Percentiles rank a stretch among this genome's conserved stretches.
Evolutionary conservation across 352 stramenopile genomes (phyloP).

Genomic region (Globisporangium apiculatum): DNA sequence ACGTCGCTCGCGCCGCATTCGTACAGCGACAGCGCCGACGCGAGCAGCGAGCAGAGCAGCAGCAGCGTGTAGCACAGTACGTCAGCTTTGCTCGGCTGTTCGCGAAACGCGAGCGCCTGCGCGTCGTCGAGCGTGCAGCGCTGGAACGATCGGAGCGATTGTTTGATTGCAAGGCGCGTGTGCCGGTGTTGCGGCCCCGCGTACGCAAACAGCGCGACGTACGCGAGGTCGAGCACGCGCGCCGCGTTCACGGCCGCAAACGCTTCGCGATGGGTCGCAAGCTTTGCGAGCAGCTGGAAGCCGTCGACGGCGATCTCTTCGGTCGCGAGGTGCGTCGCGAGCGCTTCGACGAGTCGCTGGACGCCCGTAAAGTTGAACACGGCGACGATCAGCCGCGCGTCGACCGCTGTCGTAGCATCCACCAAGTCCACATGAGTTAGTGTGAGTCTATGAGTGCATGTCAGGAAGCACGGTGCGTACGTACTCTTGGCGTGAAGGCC

Average conservation of each 20-base stretch:
- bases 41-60: slow-evolving; percentile 37
- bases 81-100: slow-evolving; percentile 33
- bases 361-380: slow-evolving; percentile 54
- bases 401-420: slow-evolving; percentile 21
- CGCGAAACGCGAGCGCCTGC: slow-evolving; percentile 33
- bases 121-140: slow-evolving; percentile 61
- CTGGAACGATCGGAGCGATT: slow-evolving; percentile 54
- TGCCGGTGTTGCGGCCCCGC: slow-evolving; percentile 50
- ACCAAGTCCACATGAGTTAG: neutral
- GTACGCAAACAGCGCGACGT: slow-evolving; percentile 64
- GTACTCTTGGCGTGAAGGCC: slow-evolving; percentile 49
- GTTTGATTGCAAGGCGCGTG: slow-evolving; percentile 58
- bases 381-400: slow-evolving; percentile 36
- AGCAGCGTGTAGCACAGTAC: slow-evolving; percentile 38
- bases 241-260: slow-evolving; percentile 48
- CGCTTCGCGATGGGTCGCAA: slow-evolving; percentile 36
- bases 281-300: slow-evolving; percentile 53
- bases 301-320: slow-evolving; percentile 72
- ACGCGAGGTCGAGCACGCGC: slow-evolving; percentile 66
- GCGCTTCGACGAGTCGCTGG: slow-evolving; percentile 44
- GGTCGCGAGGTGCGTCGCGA: slow-evolving; percentile 62
- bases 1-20: slow-evolving; percentile 31
- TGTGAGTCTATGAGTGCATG: neutral
- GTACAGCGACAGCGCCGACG: slow-evolving; percentile 35
- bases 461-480: neutral